These are phyloP conservation scores for Paecilomyces niveus DNA, from an alignment of 2,329 filamentous ascomycete species.

Conservation along the genomic window DNA sequence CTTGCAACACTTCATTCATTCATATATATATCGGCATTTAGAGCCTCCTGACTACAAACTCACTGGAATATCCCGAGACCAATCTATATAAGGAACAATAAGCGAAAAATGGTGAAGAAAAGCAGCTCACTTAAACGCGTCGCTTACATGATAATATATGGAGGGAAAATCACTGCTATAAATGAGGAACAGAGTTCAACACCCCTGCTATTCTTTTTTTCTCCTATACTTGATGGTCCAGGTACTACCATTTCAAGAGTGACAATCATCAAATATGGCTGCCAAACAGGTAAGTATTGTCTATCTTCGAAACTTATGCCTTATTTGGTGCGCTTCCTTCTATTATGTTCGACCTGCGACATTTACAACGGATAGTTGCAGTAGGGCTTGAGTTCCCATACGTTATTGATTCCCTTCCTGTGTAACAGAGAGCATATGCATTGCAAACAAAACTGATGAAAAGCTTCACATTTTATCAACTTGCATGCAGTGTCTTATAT, in stretches of 20 bases:
- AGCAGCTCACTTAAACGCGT: background rate
- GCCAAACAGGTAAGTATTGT: background rate
- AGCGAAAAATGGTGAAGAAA: background rate
- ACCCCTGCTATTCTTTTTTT: background rate
- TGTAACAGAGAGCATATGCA: background rate
- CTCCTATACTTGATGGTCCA: background rate
- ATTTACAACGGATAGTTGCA: background rate
- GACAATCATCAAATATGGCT: background rate
- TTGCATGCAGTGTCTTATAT: background rate
- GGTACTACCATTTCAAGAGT: background rate
- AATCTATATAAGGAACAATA: background rate
- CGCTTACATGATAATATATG: background rate
- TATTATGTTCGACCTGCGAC: background rate
- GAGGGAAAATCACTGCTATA: background rate
- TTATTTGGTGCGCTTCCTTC: background rate
- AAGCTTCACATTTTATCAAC: background rate
- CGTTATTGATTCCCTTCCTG: background rate
- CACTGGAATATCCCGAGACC: background rate
- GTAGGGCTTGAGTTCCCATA: background rate
- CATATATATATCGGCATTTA: background rate
- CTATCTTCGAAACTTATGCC: background rate
- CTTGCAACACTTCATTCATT: background rate
- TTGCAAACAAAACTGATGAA: background rate
- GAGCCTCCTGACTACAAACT: background rate
- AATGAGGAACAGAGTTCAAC: background rate